Evolutionary conservation across 2,329 filamentous ascomycete species (phyloP), one percentile per base, ranked within the genome.

Genomic region (Trichoderma harzianum): DNA sequence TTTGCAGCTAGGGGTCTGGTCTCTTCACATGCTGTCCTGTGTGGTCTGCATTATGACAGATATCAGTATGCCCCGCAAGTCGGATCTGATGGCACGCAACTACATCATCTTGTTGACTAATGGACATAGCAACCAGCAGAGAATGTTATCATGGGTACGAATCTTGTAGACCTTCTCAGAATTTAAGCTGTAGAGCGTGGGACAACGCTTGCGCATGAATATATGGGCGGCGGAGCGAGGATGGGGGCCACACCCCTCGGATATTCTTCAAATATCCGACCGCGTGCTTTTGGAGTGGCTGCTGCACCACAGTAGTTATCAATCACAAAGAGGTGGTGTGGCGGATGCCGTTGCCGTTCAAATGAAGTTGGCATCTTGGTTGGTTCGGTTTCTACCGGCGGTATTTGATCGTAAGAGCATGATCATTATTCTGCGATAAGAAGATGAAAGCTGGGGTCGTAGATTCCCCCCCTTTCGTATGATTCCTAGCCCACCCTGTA

Each of bases 121-220:
- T 34, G n/a, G 3, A 21, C 26, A 26, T 5, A 26, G 12, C 1
- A 14, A 51, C 10, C 5, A n/a, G 5, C 6, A 1, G 10, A n/a
- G 7, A 4, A 18, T 12, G 26, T 28, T 32, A 5, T 51, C 26
- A 21, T 3, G 11, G 8, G 18, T 1, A 10, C 2, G 32, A 63
- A 8, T 0, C 3, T 3, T 21, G 21, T 60, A 8, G 8, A 5
- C 0, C 3, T 5, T n/a, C 2, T 4, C 5, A 24, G 2, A 36
- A 24, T 32, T 36, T 7, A 18, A 61, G 11, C 12, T 16, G 16
- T 36, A 34, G 32, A 32, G 30, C 14, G 18, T 36, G 18, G 57
- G 30, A n/a, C 14, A 24, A 12, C 14, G 7, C 6, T 32, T 1
- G 3, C 30, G 4, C 57, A 36, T 51, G 26, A 21, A n/a, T 32